Conservation (phyloP, 1,284 basidiomycete genomes). For the Cutaneotrichosporon spelunceum region DNA sequence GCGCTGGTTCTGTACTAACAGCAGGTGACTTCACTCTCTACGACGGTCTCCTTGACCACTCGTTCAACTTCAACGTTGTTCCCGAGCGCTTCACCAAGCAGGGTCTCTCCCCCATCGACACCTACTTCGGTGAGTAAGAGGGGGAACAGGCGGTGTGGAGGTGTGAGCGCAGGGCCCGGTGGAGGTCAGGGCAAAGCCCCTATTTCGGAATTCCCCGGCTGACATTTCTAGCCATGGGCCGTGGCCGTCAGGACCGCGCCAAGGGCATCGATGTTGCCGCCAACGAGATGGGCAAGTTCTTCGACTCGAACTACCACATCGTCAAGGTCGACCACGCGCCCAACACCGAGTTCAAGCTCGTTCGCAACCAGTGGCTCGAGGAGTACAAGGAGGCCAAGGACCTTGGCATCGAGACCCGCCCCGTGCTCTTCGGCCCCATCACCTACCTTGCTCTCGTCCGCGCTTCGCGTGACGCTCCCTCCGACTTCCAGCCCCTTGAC, state of each 20-base stretch:
- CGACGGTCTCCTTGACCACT: conserved; percentile 98
- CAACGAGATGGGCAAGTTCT: conserved; percentile 99
- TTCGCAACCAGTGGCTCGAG: conserved; percentile 90
- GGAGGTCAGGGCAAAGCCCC: background rate
- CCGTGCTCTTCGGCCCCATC: conserved; percentile 92
- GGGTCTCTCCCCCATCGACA: conserved; percentile 83
- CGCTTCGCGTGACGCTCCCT: conserved; percentile 77
- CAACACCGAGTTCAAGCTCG: conserved; percentile 87
- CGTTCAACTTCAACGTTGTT: conserved; percentile 93
- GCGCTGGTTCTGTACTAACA: conserved; percentile 2
- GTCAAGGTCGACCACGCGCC: conserved; percentile 97
- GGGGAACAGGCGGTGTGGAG: background rate
- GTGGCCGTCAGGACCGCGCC: conserved; percentile 85
- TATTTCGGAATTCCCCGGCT: background rate
- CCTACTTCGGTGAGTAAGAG: conserved; percentile 68
- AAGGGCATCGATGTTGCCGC: conserved; percentile 91
- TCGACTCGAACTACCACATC: conserved; percentile 99
- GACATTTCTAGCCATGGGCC: conserved; percentile 70
- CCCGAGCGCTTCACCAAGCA: conserved; percentile 90
- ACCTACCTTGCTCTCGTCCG: conserved; percentile 95
- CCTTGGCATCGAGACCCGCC: conserved; percentile 85
- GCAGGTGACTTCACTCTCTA: conserved; percentile 94
- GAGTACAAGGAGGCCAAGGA: conserved; percentile 95
- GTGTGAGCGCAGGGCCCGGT: background rate
- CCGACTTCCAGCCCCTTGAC: conserved; percentile 85